A percentile compares a stretch with the other conserved stretches of the same genome.
phyloP scores from a whole-genome alignment of 805 yeast genomes.

The Metschnikowia noctiluminum region DNA sequence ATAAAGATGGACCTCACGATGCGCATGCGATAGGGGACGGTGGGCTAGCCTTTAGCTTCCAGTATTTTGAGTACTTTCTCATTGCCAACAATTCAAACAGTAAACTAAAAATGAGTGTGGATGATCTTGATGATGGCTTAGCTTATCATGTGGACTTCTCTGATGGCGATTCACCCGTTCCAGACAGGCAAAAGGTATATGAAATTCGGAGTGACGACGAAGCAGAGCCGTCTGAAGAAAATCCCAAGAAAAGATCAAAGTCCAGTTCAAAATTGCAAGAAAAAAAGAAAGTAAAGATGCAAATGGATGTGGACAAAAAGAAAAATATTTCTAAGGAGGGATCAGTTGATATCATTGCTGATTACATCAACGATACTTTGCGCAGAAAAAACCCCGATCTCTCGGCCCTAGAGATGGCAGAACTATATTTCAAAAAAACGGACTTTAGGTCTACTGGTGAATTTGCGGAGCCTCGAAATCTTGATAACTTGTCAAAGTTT shows the following conservation, averaged over 20 bases:
- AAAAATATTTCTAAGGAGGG: slow-evolving; percentile 46
- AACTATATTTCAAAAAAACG: slow-evolving; percentile 52
- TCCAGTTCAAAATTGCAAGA: slow-evolving; percentile 47
- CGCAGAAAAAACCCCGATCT: slow-evolving; percentile 60
- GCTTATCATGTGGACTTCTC: slow-evolving; percentile 50
- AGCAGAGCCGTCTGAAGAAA: slow-evolving; percentile 7
- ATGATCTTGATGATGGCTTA: slow-evolving; percentile 78
- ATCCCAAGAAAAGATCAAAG: slow-evolving; percentile 23
- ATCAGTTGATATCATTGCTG: slow-evolving; percentile 60
- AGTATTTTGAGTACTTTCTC: too few species aligned
- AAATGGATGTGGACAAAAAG: slow-evolving; percentile 59
- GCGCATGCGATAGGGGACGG: not conserved
- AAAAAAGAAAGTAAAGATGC: slow-evolving; percentile 67
- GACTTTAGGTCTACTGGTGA: slow-evolving; percentile 62
- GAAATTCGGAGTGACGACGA: slow-evolving; percentile 10
- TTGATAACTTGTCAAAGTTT: slow-evolving; percentile 56
- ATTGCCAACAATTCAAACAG: not conserved
- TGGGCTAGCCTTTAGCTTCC: not conserved
- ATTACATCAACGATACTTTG: slow-evolving; percentile 60
- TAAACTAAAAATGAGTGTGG: slow-evolving; percentile 28
- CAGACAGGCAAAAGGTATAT: not conserved
- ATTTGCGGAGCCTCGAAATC: slow-evolving; percentile 46
- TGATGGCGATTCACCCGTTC: slow-evolving; percentile 14
- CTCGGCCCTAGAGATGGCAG: slow-evolving; percentile 72
- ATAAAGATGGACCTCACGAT: not conserved